Conservation (phyloP, 345 rosid species). For the Hibiscus syriacus region DNA sequence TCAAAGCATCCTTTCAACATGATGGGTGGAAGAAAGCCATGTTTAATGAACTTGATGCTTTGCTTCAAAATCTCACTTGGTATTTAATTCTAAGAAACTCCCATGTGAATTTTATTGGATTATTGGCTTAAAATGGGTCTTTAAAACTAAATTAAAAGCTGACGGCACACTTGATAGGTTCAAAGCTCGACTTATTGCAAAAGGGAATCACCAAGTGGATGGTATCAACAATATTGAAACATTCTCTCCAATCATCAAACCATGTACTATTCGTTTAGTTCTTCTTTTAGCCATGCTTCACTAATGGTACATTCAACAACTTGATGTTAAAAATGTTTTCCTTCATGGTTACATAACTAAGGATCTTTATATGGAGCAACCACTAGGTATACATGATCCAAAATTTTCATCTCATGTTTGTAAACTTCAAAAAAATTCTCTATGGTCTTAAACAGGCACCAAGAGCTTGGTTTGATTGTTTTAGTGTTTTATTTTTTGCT, state of each 20-base stretch:
- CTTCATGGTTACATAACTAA: not conserved
- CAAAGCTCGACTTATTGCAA: not conserved
- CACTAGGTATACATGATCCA: not conserved
- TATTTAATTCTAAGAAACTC: not conserved
- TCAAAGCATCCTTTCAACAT: too few relatives aligned
- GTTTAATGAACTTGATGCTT: not conserved
- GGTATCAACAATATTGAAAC: not conserved
- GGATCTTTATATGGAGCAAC: not conserved
- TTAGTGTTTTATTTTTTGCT: not conserved
- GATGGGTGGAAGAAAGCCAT: not conserved
- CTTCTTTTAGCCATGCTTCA: not conserved
- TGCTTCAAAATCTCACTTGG: not conserved
- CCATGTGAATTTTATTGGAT: not conserved
- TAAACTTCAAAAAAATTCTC: not conserved
- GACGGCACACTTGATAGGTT: not conserved
- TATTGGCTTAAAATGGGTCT: not conserved
- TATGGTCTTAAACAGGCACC: not conserved
- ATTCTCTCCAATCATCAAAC: not conserved
- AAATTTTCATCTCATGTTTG: not conserved
- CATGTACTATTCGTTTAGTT: not conserved
- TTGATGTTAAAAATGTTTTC: not conserved
- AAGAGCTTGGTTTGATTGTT: not conserved
- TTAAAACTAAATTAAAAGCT: not conserved
- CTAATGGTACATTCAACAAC: not conserved
- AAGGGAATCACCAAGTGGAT: not conserved